Conservation (phyloP, 352 stramenopile genomes). For the Plasmopara viticola region DNA sequence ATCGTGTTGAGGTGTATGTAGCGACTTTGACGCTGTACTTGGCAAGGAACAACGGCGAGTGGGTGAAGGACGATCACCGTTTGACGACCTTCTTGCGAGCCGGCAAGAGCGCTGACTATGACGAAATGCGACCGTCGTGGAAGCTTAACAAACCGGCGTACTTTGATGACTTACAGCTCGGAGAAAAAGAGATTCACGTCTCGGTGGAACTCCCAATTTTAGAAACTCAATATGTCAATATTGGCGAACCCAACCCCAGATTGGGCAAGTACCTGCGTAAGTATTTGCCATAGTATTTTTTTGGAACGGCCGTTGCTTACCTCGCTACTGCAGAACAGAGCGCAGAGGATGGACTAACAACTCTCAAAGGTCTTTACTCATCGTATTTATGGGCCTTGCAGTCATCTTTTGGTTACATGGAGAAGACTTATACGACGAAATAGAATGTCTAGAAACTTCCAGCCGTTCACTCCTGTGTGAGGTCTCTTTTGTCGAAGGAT, state of each 20-base stretch:
- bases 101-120: background rate
- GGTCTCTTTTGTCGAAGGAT: too few species aligned
- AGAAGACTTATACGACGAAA: too few species aligned
- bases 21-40: background rate
- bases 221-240: conserved; percentile 5
- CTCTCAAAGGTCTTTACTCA: too few species aligned
- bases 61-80: background rate
- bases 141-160: background rate
- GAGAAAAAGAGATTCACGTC: background rate
- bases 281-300: background rate
- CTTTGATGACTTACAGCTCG: background rate
- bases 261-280: background rate
- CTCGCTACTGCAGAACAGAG: too few species aligned
- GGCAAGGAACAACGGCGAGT: background rate
- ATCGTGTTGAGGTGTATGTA: background rate
- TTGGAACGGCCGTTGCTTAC: too few species aligned
- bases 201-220: background rate
- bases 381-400: too few species aligned
- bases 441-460: too few species aligned
- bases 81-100: background rate
- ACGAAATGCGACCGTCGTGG: background rate
- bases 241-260: background rate
- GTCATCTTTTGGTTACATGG: too few species aligned
- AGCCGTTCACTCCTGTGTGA: too few species aligned
- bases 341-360: too few species aligned